Evolutionary conservation across 257 asterid species (phyloP).

Genomic region (Solanum peruvianum): DNA sequence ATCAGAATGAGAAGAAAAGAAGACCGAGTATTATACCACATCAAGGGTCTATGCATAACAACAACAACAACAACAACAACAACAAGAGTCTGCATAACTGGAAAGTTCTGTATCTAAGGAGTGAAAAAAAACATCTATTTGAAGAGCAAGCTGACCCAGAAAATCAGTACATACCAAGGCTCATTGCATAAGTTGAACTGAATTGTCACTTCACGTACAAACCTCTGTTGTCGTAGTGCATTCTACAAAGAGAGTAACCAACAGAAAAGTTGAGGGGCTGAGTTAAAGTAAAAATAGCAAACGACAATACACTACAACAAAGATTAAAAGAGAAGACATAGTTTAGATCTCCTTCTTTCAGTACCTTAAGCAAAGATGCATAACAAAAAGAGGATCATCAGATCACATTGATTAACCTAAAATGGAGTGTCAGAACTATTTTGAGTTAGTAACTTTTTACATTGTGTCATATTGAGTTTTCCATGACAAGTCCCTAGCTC

Average conservation of each 20-base stretch:
- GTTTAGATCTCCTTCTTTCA: background rate
- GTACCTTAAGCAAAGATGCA: background rate
- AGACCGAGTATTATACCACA: background rate
- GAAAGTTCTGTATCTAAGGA: background rate
- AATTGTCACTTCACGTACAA: constrained; percentile 83
- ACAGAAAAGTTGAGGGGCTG: background rate
- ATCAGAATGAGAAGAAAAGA: background rate
- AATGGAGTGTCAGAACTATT: background rate
- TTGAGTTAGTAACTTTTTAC: background rate
- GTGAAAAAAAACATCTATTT: background rate
- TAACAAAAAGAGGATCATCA: background rate
- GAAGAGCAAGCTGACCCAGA: background rate
- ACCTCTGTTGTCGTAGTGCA: constrained; percentile 85
- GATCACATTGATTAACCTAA: background rate
- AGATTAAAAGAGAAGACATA: background rate
- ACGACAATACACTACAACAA: background rate
- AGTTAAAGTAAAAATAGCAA: background rate
- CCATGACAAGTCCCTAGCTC: background rate
- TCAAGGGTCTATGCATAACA: background rate
- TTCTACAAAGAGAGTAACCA: constrained; percentile 32
- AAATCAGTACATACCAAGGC: constrained; percentile 64
- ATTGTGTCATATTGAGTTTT: background rate
- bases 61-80: background rate
- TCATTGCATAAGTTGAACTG: constrained; percentile 93
- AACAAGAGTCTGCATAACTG: background rate